Evolutionary conservation across 805 yeast genomes (phyloP).

Genomic region (Candida jianshihensis): DNA sequence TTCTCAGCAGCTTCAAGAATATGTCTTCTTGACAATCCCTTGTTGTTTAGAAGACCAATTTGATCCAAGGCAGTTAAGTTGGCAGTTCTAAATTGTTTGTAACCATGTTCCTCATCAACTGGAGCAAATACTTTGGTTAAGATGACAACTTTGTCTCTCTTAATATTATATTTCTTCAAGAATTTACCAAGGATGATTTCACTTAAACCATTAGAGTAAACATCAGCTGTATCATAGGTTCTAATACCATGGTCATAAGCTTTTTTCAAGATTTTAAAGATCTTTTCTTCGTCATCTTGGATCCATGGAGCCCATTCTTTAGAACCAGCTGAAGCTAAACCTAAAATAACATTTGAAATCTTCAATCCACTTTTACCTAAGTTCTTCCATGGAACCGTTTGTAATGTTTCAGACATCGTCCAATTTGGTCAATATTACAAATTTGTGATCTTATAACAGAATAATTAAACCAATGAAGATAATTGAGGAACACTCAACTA

Average conservation of each 20-base stretch:
- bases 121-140: conserved; percentile 35
- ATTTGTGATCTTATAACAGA: too few species aligned
- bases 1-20: conserved; percentile 36
- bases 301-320: conserved; percentile 37
- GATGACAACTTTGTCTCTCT: conserved; percentile 44
- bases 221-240: conserved; percentile 43
- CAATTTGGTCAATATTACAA: too few species aligned
- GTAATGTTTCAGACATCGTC: too few species aligned
- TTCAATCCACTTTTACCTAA: conserved; percentile 39
- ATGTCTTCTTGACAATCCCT: conserved; percentile 39
- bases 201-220: conserved; percentile 37
- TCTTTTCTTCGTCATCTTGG: conserved; percentile 36
- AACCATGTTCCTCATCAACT: conserved; percentile 21
- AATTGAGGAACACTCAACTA: too few species aligned
- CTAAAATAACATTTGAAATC: conserved; percentile 40
- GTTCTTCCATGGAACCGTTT: conserved; percentile 4
- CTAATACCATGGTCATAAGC: conserved; percentile 37
- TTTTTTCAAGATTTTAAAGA: conserved; percentile 34
- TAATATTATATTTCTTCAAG: conserved; percentile 39
- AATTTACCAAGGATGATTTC: conserved; percentile 46
- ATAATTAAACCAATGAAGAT: too few species aligned
- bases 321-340: conserved; percentile 44
- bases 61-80: neutral
- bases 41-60: conserved; percentile 19
- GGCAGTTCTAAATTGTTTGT: conserved; percentile 1